Conservation (phyloP, 306 rosid genomes). For the Aeschynomene evenia region DNA sequence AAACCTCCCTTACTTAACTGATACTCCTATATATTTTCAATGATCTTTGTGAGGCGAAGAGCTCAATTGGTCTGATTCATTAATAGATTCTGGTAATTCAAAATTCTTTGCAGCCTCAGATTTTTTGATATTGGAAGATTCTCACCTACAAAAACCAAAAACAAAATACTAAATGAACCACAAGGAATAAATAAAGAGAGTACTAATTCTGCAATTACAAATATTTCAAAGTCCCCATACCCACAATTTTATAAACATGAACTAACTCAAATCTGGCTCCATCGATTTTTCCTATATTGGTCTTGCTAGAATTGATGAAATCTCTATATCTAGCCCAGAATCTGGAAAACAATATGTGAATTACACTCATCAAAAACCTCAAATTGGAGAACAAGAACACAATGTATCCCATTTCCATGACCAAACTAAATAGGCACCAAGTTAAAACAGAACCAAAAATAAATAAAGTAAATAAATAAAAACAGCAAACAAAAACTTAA, state of each 20-base stretch:
- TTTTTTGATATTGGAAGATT: slow-evolving; percentile 11
- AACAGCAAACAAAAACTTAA: slow-evolving; percentile 11
- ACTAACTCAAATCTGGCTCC: slow-evolving; percentile 8
- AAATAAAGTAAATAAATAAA: too few species aligned
- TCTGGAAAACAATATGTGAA: slow-evolving; percentile 13
- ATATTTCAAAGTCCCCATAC: background rate
- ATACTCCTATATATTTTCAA: slow-evolving; percentile 6
- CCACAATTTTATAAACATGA: slow-evolving; percentile 6
- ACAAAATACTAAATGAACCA: slow-evolving; percentile 2
- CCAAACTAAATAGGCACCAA: slow-evolving; percentile 16
- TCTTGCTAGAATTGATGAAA: slow-evolving; percentile 9
- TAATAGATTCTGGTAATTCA: slow-evolving; percentile 22
- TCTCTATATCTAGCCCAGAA: slow-evolving; percentile 30
- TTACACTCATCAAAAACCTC: slow-evolving; percentile 11
- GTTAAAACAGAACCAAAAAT: background rate
- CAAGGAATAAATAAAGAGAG: slow-evolving; percentile 26
- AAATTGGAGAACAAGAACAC: background rate
- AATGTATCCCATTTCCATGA: slow-evolving; percentile 5
- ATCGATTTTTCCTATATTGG: slow-evolving; percentile 17
- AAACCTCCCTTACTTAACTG: background rate
- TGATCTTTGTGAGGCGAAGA: slow-evolving; percentile 3
- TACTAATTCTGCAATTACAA: background rate
- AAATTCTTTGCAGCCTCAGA: slow-evolving; percentile 2
- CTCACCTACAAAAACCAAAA: slow-evolving; percentile 22
- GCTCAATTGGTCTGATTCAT: slow-evolving; percentile 10